A percentile compares a stretch with the other conserved stretches of the same genome.
phyloP scores from a whole-genome alignment of 352 stramenopile genomes.

The Phytophthora lateralis region DNA sequence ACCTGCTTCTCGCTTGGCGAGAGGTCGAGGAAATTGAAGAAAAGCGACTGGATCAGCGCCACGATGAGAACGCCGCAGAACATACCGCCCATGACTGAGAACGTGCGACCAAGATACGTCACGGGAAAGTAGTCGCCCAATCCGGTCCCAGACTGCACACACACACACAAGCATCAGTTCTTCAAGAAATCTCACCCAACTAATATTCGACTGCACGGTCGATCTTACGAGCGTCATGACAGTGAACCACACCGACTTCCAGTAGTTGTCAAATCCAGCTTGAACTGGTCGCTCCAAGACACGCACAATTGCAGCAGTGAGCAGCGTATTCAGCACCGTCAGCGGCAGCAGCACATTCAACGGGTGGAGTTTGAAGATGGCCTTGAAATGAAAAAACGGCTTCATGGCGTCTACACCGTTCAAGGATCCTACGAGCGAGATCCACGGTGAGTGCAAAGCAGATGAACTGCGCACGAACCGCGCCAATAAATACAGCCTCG shows the following conservation, averaged over 20 bases:
- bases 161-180: not conserved
- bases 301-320: slow-evolving; percentile 75
- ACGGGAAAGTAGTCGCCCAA: slow-evolving; percentile 79
- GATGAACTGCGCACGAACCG: slow-evolving; percentile 76
- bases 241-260: slow-evolving; percentile 74
- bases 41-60: slow-evolving; percentile 75
- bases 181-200: not conserved
- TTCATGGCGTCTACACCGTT: slow-evolving; percentile 81
- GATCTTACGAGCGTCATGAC: slow-evolving; percentile 66
- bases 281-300: slow-evolving; percentile 74
- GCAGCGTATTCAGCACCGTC: slow-evolving; percentile 57
- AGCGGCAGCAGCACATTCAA: slow-evolving; percentile 65
- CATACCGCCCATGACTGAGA: slow-evolving; percentile 68
- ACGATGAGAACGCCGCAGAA: slow-evolving; percentile 74
- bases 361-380: slow-evolving; percentile 74
- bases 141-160: slow-evolving; percentile 60
- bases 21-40: slow-evolving; percentile 78
- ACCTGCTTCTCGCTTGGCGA: slow-evolving; percentile 65
- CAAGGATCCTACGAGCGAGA: slow-evolving; percentile 69
- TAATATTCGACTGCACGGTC: not conserved
- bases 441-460: slow-evolving; percentile 76
- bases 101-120: slow-evolving; percentile 63
- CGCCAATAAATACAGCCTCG: slow-evolving; percentile 66
- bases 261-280: slow-evolving; percentile 68
- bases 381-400: slow-evolving; percentile 85